Evolutionary conservation across 176 grass and related monocot species (phyloP).

Genomic region (Oryza rufipogon): DNA sequence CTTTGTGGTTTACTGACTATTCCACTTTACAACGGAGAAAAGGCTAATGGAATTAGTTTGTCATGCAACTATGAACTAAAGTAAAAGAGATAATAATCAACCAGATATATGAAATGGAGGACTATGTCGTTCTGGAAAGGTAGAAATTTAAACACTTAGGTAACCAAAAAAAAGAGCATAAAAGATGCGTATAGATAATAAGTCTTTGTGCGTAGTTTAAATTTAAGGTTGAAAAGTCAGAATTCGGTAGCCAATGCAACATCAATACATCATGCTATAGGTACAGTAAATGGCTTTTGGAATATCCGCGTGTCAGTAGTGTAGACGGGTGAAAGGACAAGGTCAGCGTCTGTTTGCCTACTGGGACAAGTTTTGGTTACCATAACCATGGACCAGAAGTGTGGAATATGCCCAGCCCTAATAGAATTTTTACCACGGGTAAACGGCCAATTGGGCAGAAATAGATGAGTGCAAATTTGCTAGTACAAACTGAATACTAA

Average conservation of each 20-base stretch:
- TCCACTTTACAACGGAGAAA: background rate
- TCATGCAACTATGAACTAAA: background rate
- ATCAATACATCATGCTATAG: background rate
- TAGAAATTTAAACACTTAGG: background rate
- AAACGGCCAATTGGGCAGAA: background rate
- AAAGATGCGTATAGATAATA: background rate
- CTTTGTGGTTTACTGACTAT: conserved; percentile 11
- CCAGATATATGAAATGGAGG: background rate
- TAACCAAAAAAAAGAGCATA: background rate
- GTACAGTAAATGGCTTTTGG: background rate
- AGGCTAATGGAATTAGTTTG: background rate
- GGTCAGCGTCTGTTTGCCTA: background rate
- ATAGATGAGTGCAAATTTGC: background rate
- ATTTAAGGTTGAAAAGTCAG: background rate
- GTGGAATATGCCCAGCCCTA: background rate
- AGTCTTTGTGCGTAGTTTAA: background rate
- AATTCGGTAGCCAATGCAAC: background rate
- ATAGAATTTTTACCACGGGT: too few relatives aligned
- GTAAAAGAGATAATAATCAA: background rate
- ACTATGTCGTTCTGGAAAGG: background rate
- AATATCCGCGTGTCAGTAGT: background rate
- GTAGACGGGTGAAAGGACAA: background rate
- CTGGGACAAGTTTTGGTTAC: background rate
- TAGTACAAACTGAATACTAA: background rate
- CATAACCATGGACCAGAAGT: background rate